Evolutionary conservation across 208 protist species (phyloP), one percentile per base, ranked within the genome.

Genomic region (Trypanosomatidae sp.): DNA sequence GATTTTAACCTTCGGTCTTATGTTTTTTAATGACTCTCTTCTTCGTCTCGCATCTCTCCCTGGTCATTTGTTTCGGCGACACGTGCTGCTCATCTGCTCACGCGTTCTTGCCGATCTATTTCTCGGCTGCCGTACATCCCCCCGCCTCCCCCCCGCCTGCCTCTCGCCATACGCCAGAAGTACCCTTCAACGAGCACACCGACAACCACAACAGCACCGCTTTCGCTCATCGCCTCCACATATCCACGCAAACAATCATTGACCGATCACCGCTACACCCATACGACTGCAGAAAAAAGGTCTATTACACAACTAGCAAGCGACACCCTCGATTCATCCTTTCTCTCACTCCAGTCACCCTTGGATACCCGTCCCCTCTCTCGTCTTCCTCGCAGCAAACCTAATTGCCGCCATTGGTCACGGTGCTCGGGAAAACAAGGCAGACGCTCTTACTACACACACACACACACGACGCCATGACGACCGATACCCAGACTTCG

Each of bases 401-500:
- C 25, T 33, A 1, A 17, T 39, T 43, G 33, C 4, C 41, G 6
- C 5, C 15, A 8, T 36, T 36, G 0, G 30, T 33, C 33, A 25
- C 58, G 43, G 15, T 22, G 3, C 58, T 36, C 33, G 8, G 15
- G 3, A 28, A 17, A 33, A 36, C 28, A 62, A 62, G 17, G 2
- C 28, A 22, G 3, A 33, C 30, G 9, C 36, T 41, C 33, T n/a
- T 25, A 22, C 43, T 0, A 25, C 43, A 2, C 62, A 33, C 36
- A 36, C 6, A 5, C 22, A 46, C n/a, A 22, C 9, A 50, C 41
- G 43, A 2, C 4, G 17, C 22, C 15, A 77, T 77, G 73, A 77
- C 73, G 47, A 68, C 72, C n/a, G 77, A 77, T 36, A 25, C 56
- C 15, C 76, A 60, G 47, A 43, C 44, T 13, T 44, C 68, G 22